Evolutionary conservation across 164 flowering plant species (phyloP), one percentile per base, ranked within the genome.

Genomic region (Hamamelis virginiana): DNA sequence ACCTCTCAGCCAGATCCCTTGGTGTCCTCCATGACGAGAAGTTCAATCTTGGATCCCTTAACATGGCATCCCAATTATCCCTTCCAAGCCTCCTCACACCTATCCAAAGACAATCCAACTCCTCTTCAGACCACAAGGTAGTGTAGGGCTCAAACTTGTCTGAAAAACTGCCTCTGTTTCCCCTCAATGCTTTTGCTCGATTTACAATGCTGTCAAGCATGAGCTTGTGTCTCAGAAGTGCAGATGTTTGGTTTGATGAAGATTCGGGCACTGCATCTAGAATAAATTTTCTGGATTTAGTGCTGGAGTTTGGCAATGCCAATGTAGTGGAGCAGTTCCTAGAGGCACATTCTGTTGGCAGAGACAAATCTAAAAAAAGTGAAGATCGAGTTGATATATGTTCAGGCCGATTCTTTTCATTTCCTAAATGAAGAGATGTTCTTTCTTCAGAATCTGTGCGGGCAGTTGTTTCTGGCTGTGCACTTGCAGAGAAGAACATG

Each of bases 31-130:
- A 82, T 13, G 81, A 59, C 8, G 79, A 78, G 67, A 89, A 89
- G 16, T 71, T 76, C 76, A 87, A 67, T 50, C 76, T 84, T 8
- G 89, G 88, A 70, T 89, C 94, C 67, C 63, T 71, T 59, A 89
- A 67, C 76, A 89, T 78, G 14, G 82, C 77, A 48, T 83, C 81
- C 94, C 94, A 89, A 56, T 84, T 86, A 12, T 75, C 83, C 71
- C 76, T 78, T 69, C 94, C 94, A 68, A 86, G 82, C 66, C 94
- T 84, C 65, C 94, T 78, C 47, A 89, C 89, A 43, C 94, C 94
- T 10, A 89, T 77, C 94, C 94, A 89, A 25, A 87, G 89, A 71
- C 33, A 81, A 72, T 89, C 94, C 59, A 89, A 69, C 69, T 89
- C 94, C 50, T 87, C 87, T 64, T 89, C 94, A 43, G 82, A 81